phyloP scores from a whole-genome alignment of 768 basidiomycete genomes.

The Lentinus brumalis region DNA sequence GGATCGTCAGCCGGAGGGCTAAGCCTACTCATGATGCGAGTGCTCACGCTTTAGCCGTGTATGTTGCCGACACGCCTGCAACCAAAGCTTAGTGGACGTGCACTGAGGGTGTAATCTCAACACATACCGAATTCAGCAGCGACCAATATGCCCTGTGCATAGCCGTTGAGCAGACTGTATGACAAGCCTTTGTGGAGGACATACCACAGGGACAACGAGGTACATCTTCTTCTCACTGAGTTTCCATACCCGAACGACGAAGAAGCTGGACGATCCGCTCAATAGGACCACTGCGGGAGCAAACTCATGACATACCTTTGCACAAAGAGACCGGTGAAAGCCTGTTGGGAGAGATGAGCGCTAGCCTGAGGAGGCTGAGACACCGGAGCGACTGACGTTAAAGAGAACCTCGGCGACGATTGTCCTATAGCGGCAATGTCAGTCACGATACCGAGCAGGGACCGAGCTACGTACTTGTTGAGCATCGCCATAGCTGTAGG shows the following conservation, averaged over 20 bases:
- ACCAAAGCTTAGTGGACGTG: neutral
- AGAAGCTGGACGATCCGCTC: conserved; percentile 12
- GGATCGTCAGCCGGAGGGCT: neutral
- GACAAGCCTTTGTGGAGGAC: conserved; percentile 10
- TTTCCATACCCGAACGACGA: conserved; percentile 24
- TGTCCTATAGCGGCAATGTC: conserved; percentile 40
- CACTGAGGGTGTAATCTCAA: neutral
- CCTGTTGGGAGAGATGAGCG: conserved; percentile 33
- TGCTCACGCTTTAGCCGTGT: conserved; percentile 18
- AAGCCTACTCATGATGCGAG: neutral
- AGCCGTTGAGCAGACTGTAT: neutral
- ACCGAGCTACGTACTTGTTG: conserved; percentile 44
- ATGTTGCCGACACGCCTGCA: conserved; percentile 2
- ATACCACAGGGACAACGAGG: conserved; percentile 46
- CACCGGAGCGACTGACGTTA: conserved; percentile 41
- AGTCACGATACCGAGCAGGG: neutral
- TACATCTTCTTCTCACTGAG: conserved; percentile 49
- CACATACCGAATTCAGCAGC: conserved; percentile 49
- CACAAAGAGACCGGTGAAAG: conserved; percentile 56
- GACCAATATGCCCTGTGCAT: conserved; percentile 43
- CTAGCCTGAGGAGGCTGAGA: neutral
- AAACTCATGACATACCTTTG: conserved; percentile 42
- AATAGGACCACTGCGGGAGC: conserved; percentile 45
- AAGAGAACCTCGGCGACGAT: conserved; percentile 50
- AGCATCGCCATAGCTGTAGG: conserved; percentile 40